Evolutionary conservation across 345 rosid genomes (phyloP).

Genomic region (Atalantia buxifolia): DNA sequence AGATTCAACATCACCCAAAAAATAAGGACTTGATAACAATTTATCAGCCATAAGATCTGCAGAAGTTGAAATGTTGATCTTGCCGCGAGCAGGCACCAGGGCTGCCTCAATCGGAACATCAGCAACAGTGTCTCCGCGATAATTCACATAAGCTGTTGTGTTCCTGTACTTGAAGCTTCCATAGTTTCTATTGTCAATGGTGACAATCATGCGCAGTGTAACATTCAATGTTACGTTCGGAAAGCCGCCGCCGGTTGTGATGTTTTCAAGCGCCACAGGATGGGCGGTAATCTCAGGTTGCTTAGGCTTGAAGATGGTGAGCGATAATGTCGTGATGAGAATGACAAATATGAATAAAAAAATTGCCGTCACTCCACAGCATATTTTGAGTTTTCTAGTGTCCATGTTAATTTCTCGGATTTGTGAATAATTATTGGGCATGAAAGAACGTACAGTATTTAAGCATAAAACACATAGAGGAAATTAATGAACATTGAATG

Average conservation of each 20-base stretch:
- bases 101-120: constrained; percentile 19
- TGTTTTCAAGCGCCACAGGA: constrained; percentile 26
- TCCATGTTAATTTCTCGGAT: background rate
- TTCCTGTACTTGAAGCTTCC: constrained; percentile 37
- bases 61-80: constrained; percentile 28
- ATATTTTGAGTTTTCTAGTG: constrained; percentile 22
- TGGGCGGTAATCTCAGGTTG: constrained; percentile 28
- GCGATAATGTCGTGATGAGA: constrained; percentile 22
- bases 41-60: constrained; percentile 24
- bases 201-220: constrained; percentile 27
- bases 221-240: constrained; percentile 4
- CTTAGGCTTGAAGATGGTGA: constrained; percentile 46
- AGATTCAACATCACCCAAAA: constrained; percentile 23
- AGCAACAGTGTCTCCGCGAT: constrained; percentile 21
- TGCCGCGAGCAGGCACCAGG: constrained; percentile 23
- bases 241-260: background rate
- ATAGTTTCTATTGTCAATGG: constrained; percentile 38
- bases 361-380: constrained; percentile 19
- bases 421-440: background rate
- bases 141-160: constrained; percentile 23
- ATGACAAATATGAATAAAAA: constrained; percentile 15
- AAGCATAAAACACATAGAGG: background rate
- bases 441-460: background rate
- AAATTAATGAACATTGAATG: background rate
- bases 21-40: constrained; percentile 18